Evolutionary conservation across 2,329 filamentous ascomycete species (phyloP).

Genomic region (Pleurostoma richardsiae): DNA sequence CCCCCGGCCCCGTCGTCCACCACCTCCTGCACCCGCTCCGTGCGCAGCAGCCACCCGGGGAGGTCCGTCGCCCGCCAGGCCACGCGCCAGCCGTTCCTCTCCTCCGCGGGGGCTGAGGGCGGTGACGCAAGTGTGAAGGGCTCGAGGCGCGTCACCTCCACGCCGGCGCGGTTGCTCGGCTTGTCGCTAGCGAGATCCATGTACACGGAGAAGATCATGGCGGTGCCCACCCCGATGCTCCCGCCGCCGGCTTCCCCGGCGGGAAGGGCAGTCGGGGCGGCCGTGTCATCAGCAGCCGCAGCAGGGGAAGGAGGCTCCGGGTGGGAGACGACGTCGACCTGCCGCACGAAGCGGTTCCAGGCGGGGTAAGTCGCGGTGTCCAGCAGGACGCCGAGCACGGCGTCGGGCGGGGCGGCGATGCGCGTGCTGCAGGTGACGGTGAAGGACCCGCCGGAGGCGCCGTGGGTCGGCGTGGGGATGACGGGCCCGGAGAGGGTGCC

Average conservation of each 20-base stretch:
- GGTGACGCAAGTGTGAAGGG: constrained; percentile 11
- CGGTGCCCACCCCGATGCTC: constrained; percentile 13
- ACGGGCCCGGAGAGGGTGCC: constrained; percentile 11
- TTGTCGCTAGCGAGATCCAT: constrained; percentile 17
- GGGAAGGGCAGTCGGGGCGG: too few relatives aligned
- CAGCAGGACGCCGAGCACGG: constrained; percentile 27
- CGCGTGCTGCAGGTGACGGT: constrained; percentile 22
- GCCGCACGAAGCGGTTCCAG: constrained; percentile 29
- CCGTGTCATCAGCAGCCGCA: too few relatives aligned
- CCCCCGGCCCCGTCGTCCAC: constrained; percentile 20
- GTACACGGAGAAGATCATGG: constrained; percentile 26
- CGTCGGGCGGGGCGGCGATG: constrained; percentile 25
- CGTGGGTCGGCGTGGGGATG: constrained; percentile 22
- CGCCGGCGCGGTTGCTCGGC: constrained; percentile 4
- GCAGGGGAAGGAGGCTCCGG: constrained; percentile 4
- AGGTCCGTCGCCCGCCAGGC: constrained; percentile 29
- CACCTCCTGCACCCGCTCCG: constrained; percentile 39
- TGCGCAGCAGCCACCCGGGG: constrained; percentile 24
- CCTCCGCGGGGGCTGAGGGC: constrained; percentile 4
- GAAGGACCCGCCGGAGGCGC: constrained; percentile 15
- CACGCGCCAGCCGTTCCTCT: constrained; percentile 26
- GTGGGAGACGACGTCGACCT: constrained; percentile 17
- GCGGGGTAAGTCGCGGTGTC: constrained; percentile 22
- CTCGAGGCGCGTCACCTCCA: constrained; percentile 25
- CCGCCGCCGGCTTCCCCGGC: too few relatives aligned